phyloP scores from a whole-genome alignment of 2,329 filamentous ascomycete genomes.

The Ceratocystis albifundus region DNA sequence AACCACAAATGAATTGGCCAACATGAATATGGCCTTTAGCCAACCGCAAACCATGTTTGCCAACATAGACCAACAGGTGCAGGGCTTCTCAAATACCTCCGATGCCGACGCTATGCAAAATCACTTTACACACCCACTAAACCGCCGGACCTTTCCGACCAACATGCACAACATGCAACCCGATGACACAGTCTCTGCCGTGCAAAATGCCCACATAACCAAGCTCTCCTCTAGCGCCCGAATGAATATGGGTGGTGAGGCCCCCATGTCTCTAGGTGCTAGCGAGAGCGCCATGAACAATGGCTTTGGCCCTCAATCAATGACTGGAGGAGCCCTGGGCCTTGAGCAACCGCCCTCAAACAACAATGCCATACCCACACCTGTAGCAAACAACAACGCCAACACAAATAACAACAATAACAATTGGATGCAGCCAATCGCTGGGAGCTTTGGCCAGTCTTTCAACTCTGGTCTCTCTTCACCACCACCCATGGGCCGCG shows the following conservation, averaged over 20 bases:
- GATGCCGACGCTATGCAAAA: slow-evolving; percentile 88
- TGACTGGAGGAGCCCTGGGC: slow-evolving; percentile 54
- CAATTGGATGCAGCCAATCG: slow-evolving; percentile 45
- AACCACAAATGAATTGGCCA: slow-evolving; percentile 47
- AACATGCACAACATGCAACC: slow-evolving; percentile 42
- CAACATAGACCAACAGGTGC: slow-evolving; percentile 54
- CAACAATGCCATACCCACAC: slow-evolving; percentile 62
- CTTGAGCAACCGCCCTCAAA: slow-evolving; percentile 44
- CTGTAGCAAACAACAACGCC: slow-evolving; percentile 53
- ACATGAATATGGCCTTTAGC: slow-evolving; percentile 45
- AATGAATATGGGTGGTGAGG: slow-evolving; percentile 31
- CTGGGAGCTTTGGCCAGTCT: slow-evolving; percentile 72
- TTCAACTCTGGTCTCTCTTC: slow-evolving; percentile 83
- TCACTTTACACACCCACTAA: slow-evolving; percentile 56
- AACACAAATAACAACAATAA: slow-evolving; percentile 15
- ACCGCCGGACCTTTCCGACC: slow-evolving; percentile 62
- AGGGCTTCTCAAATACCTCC: slow-evolving; percentile 80
- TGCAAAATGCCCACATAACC: slow-evolving; percentile 10
- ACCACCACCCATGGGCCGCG: slow-evolving; percentile 56
- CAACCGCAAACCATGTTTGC: slow-evolving; percentile 28
- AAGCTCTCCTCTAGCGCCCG: slow-evolving; percentile 12
- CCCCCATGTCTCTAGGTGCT: slow-evolving; percentile 22
- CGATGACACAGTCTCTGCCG: slow-evolving; percentile 39
- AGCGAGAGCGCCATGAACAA: slow-evolving; percentile 37
- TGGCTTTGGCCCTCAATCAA: slow-evolving; percentile 65